These are phyloP conservation scores for Microcyclosporella mali DNA, from an alignment of 2,329 filamentous ascomycete genomes.

Conservation along the genomic window DNA sequence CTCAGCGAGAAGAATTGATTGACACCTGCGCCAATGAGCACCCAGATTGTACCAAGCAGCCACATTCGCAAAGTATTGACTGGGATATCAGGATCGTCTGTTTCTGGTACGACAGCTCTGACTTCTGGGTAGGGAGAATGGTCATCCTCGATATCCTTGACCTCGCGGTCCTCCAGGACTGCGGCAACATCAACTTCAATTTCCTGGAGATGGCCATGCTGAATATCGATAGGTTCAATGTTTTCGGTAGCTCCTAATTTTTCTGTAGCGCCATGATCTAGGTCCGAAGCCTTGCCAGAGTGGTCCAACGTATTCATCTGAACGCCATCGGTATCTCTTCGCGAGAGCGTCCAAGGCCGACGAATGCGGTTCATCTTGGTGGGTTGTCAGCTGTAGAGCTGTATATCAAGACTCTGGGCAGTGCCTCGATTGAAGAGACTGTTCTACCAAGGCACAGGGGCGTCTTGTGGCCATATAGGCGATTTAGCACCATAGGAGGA, in stretches of 20 bases:
- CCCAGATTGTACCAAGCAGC: slow-evolving; percentile 42
- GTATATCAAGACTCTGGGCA: background rate
- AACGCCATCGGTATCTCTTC: slow-evolving; percentile 23
- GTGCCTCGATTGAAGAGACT: too few species aligned
- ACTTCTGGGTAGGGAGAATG: slow-evolving; percentile 58
- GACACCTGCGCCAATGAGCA: slow-evolving; percentile 37
- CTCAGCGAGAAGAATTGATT: slow-evolving; percentile 85
- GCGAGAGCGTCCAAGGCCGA: slow-evolving; percentile 20
- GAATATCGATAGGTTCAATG: slow-evolving; percentile 16
- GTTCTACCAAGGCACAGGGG: background rate
- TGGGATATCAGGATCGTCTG: slow-evolving; percentile 55
- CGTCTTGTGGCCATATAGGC: background rate
- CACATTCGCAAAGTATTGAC: slow-evolving; percentile 55
- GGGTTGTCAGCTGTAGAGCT: background rate
- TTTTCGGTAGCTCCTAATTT: slow-evolving; percentile 12
- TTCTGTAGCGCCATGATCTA: slow-evolving; percentile 11
- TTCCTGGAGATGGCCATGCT: slow-evolving; percentile 25
- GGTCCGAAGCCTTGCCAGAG: slow-evolving; percentile 12
- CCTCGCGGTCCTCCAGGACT: slow-evolving; percentile 43
- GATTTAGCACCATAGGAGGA: background rate
- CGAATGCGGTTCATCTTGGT: slow-evolving; percentile 23
- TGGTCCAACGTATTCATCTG: slow-evolving; percentile 22
- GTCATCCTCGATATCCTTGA: slow-evolving; percentile 23
- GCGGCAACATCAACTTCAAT: slow-evolving; percentile 34
- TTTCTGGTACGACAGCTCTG: slow-evolving; percentile 57